Evolutionary conservation across 106 monocot genomes (phyloP).

Genomic region (Allium cepa): DNA sequence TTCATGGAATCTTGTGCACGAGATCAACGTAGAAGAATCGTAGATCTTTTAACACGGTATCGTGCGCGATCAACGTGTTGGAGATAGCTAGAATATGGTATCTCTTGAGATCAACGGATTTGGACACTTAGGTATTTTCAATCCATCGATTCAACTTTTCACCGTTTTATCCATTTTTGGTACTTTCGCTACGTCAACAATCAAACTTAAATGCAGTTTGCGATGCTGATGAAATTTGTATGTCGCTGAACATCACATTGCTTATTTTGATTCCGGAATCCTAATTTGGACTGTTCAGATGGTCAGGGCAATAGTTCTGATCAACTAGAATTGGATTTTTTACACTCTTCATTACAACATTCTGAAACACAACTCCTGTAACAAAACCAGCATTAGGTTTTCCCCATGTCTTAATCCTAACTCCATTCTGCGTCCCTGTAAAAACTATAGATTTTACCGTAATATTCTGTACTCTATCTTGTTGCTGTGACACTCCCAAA

Average conservation of each 20-base stretch:
- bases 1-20: too few species aligned
- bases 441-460: conserved; percentile 10
- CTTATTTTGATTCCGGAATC: conserved; percentile 16
- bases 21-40: too few species aligned
- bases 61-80: too few species aligned
- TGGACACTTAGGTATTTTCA: too few species aligned
- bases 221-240: conserved; percentile 11
- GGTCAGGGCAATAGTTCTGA: conserved; percentile 23
- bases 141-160: too few species aligned
- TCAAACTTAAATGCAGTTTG: conserved; percentile 13
- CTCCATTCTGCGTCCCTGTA: conserved; percentile 20
- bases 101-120: too few species aligned
- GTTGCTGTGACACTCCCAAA: background rate
- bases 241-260: conserved; percentile 1
- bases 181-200: too few species aligned
- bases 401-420: conserved; percentile 27
- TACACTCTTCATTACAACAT: conserved; percentile 11
- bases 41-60: too few species aligned
- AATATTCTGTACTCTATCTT: background rate
- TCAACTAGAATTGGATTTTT: conserved; percentile 19
- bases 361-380: conserved; percentile 6
- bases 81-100: too few species aligned
- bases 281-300: conserved; percentile 19
- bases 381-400: conserved; percentile 4
- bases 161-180: too few species aligned